These are phyloP conservation scores for Mycena vulgaris DNA, from an alignment of 768 basidiomycete genomes.

Conservation along the genomic window DNA sequence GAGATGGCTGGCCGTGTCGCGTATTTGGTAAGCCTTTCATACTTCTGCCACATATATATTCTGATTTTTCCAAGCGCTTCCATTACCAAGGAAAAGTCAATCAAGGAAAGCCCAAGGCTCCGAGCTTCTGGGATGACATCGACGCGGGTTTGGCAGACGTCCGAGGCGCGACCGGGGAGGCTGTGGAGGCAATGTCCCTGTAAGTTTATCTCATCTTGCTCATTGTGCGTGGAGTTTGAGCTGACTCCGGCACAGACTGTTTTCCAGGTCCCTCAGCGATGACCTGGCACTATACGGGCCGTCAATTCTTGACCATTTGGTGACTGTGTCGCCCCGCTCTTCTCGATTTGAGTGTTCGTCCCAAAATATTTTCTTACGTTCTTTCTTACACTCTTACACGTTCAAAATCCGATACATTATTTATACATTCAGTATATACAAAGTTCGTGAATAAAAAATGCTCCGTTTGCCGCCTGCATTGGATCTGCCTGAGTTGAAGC, in stretches of 20 bases:
- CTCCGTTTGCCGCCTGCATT: neutral
- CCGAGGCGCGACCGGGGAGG: neutral
- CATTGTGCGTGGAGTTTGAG: neutral
- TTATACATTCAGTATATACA: neutral
- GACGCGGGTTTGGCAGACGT: slow-evolving; percentile 1
- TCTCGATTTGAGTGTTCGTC: no score
- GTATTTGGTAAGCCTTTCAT: neutral
- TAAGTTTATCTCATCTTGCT: neutral
- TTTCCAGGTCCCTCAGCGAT: neutral
- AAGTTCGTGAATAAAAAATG: neutral
- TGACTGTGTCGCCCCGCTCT: neutral
- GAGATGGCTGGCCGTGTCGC: slow-evolving; percentile 3
- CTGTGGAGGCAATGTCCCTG: neutral
- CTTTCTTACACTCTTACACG: no score
- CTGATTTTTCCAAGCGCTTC: neutral
- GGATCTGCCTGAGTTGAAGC: neutral
- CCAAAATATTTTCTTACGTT: no score
- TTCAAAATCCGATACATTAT: no score
- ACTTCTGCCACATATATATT: neutral
- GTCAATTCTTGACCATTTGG: slow-evolving; percentile 1
- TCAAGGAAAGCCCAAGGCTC: neutral
- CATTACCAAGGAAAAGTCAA: neutral
- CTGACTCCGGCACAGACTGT: neutral
- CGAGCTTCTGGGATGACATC: neutral
- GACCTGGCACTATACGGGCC: neutral